Evolutionary conservation across 495 filamentous ascomycete species (phyloP).

Genomic region (Aspergillus cristatus): DNA sequence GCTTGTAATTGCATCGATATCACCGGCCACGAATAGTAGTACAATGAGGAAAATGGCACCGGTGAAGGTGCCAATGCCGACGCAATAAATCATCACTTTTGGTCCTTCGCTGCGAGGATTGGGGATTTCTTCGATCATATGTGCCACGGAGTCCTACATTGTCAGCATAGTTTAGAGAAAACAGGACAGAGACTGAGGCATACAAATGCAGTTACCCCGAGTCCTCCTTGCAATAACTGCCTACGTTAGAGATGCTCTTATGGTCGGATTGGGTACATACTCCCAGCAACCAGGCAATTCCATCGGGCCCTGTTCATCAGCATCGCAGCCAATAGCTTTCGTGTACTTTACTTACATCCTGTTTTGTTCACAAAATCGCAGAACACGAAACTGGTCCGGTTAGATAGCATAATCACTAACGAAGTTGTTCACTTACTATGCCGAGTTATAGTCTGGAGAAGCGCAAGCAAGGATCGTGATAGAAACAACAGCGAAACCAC

Average conservation of each 20-base stretch:
- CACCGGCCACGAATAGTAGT: slow-evolving; percentile 51
- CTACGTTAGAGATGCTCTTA: slow-evolving; percentile 2
- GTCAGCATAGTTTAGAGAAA: not conserved
- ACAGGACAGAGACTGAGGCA: not conserved
- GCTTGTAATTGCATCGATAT: slow-evolving; percentile 45
- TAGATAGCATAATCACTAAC: slow-evolving; percentile 1
- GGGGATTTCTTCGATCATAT: slow-evolving; percentile 54
- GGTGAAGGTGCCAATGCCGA: slow-evolving; percentile 56
- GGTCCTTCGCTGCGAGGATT: slow-evolving; percentile 53
- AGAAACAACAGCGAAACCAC: slow-evolving; percentile 55
- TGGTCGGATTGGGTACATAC: slow-evolving; percentile 8
- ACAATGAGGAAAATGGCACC: slow-evolving; percentile 57
- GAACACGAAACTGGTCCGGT: slow-evolving; percentile 41
- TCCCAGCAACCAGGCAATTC: slow-evolving; percentile 51
- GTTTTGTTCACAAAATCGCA: slow-evolving; percentile 47
- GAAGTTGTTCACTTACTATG: slow-evolving; percentile 39
- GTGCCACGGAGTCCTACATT: slow-evolving; percentile 38
- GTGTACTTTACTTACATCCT: slow-evolving; percentile 26
- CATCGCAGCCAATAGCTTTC: not conserved
- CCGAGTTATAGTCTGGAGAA: slow-evolving; percentile 49
- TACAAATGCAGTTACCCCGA: slow-evolving; percentile 51
- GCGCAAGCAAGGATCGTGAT: slow-evolving; percentile 55
- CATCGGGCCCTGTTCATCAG: slow-evolving; percentile 42
- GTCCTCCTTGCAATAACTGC: slow-evolving; percentile 45
- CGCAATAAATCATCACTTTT: slow-evolving; percentile 61